Base-by-base conservation (phyloP, 345 rosid species). In the Sisymbrium altissimum region DNA sequence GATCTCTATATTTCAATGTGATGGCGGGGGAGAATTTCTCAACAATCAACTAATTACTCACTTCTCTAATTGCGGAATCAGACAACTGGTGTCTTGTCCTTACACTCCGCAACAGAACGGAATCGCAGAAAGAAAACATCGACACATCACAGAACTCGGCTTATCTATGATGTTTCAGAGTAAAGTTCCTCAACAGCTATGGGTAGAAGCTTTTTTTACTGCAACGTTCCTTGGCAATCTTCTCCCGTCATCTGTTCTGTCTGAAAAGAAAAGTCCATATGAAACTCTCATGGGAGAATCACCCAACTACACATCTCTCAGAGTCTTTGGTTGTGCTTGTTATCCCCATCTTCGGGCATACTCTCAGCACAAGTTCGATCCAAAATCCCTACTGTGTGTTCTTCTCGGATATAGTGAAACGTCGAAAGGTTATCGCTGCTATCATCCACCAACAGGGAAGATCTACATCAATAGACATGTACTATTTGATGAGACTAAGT, bases 221-320 rank as follows among this genome's bases (percentile, higher is more conserved):
- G 41, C 41, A 0, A 38, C 2, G 3, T 38, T 1, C 3, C 4
- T 38, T 1, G 2, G 3, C 11, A 36, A 36, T 2, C 12, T 36
- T 0, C 3, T 36, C 0, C 40, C 40, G 0, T 8, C 9, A 1
- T 7, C 40, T 0, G 40, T 8, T 1, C 11, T 36, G 1, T 1
- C 38, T 0, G 11, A 9, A 0, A 2, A 9, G 2, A 9, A 9
- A 3, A 36, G 41, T 3, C 41, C 41, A 2, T 38, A 0, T 38
- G 41, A 38, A 1, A 0, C 10, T 2, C 6, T 40, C 5, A 0
- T 3, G 0, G n/a, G 1, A 0, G 3, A 12, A 12, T 0, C 5
- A 0, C 44, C n/a, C 0, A 0, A 0, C 0, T 40, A 40, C 44
- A 3, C n/a, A 0, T 0, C 44, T 0, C 0, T 40, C 0, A 1